Evolutionary conservation across 192 early-diverging fungal genomes (phyloP).

Genomic region (Phlyctochytrium planicorne): DNA sequence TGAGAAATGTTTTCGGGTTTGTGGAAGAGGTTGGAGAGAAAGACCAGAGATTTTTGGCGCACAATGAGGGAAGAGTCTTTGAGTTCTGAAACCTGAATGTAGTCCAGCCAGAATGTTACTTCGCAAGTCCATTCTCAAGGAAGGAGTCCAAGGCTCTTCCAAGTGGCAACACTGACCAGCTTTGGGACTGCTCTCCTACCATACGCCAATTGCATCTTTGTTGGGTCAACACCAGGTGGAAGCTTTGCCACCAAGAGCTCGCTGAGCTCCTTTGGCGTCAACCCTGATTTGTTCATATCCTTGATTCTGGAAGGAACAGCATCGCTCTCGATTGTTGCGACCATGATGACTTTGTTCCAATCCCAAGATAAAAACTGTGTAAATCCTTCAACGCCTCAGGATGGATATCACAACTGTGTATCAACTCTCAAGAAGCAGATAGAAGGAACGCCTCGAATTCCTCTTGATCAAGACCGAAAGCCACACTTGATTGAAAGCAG

Average conservation of each 20-base stretch:
- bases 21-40: constrained; percentile 48
- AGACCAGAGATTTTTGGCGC: constrained; percentile 41
- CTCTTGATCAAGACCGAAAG: too few species aligned
- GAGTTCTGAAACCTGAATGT: constrained; percentile 39
- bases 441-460: too few species aligned
- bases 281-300: constrained; percentile 14
- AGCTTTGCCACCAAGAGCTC: constrained; percentile 22
- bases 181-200: constrained; percentile 51
- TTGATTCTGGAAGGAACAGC: too few species aligned
- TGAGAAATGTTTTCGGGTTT: constrained; percentile 44
- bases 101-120: not conserved
- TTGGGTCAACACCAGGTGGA: constrained; percentile 42
- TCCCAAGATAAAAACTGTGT: too few species aligned
- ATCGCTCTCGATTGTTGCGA: too few species aligned
- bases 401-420: too few species aligned
- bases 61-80: constrained; percentile 13
- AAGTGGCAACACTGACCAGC: constrained; percentile 40
- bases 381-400: too few species aligned
- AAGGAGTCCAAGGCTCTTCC: not conserved
- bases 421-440: too few species aligned
- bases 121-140: not conserved
- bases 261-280: constrained; percentile 28
- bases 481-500: too few species aligned
- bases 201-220: constrained; percentile 48
- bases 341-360: too few species aligned